A percentile compares a stretch with the other conserved stretches of the same genome.
Evolutionary conservation across 2,329 filamentous ascomycete genomes (phyloP).

Genomic region (Phaeosphaeria sp.): DNA sequence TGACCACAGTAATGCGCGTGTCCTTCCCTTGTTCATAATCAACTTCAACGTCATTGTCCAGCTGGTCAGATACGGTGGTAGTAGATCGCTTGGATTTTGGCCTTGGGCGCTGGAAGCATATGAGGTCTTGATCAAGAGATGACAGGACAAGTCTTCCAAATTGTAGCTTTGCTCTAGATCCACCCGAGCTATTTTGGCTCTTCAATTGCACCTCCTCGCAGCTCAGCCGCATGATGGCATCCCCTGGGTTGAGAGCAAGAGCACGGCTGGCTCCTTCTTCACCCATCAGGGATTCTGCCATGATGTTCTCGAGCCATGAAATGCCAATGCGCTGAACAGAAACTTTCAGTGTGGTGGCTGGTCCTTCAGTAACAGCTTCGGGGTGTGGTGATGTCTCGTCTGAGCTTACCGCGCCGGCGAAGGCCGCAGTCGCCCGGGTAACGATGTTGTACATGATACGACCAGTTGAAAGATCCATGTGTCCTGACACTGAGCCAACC

Average conservation of each 20-base stretch:
- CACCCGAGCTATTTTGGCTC: constrained; percentile 21
- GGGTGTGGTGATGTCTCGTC: constrained; percentile 5
- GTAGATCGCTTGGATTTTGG: constrained; percentile 33
- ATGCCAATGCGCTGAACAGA: constrained; percentile 36
- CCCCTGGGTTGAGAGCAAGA: constrained; percentile 33
- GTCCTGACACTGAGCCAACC: constrained; percentile 41
- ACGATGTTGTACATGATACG: constrained; percentile 43
- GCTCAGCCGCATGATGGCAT: constrained; percentile 36
- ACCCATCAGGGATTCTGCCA: constrained; percentile 29
- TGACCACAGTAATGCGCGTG: constrained; percentile 67
- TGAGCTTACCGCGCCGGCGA: constrained; percentile 15
- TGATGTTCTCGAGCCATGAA: constrained; percentile 40
- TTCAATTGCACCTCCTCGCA: constrained; percentile 32
- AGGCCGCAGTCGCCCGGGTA: constrained; percentile 26
- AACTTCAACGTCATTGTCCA: constrained; percentile 40
- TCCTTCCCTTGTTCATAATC: constrained; percentile 40
- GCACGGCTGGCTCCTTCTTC: constrained; percentile 3
- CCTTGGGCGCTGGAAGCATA: constrained; percentile 55
- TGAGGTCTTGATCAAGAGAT: constrained; percentile 56
- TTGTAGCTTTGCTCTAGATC: constrained; percentile 30
- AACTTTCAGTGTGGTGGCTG: constrained; percentile 23
- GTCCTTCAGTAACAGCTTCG: not conserved
- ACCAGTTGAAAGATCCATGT: constrained; percentile 45
- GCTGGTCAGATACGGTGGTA: constrained; percentile 27
- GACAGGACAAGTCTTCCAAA: constrained; percentile 56